Base-by-base conservation (phyloP, 2,329 filamentous ascomycete species). In the Talaromyces sp. region DNA sequence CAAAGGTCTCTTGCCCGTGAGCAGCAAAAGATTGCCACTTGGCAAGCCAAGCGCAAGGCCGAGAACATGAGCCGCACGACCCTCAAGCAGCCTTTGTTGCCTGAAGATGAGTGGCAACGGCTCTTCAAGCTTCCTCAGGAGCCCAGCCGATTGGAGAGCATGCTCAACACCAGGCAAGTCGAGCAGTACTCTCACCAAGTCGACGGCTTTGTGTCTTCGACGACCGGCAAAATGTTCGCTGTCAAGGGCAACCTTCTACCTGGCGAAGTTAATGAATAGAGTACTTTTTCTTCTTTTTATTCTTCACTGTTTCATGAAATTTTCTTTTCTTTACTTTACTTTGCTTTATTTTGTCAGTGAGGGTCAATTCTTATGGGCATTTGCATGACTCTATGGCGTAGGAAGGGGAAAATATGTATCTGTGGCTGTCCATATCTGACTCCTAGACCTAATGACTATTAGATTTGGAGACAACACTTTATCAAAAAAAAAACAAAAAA, bases 151-250 rank as follows among this genome's bases (percentile, higher is more conserved):
- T 82, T 98, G 69, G 94, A 98, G 82, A 91, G 90, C 67, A 91
- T 99, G 85, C 83, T 99, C 74, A 96, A 97, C 77, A 93, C 91
- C 65, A 87, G 92, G 79, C 95, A 99, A 82, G 92, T 97, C 60
- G 93, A 98, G 81, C 94, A 98, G 81, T 99, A 98, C 81, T 91
- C 93, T 73, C 89, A 92, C 81, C 95, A 98, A 82, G 90, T 98
- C 62, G 95, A 99, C 78, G 92, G 92, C 44, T 98, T 98, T 78
- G 94, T 94, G 55, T 92, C 95, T 61, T 89, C 88, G 67, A 90
- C 96, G 69, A 96, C 87, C 65, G 88, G 91, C 67, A 99, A 99
- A 87, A 96, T 99, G 94, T 99, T 99, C 77, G 93, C 93, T 44
- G 91, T 97, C 64, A 89, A 93, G 77, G 86, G 85, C 65, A 88